Evolutionary conservation across 2,329 filamentous ascomycete species (phyloP), one percentile per base, ranked within the genome.

Genomic region (Scedosporium boydii): DNA sequence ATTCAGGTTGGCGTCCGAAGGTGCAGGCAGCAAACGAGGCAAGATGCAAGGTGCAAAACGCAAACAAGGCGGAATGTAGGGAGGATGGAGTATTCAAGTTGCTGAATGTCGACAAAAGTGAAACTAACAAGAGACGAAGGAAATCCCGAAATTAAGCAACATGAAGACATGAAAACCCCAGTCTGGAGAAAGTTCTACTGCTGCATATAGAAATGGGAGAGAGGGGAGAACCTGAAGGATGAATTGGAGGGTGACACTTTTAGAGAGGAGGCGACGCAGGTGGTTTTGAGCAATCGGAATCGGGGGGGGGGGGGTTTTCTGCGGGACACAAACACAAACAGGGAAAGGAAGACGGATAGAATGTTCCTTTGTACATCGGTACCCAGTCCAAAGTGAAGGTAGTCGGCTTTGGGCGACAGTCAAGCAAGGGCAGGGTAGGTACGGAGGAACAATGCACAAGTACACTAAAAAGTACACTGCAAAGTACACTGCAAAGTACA

Each of bases 321-420:
- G 27, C 53, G 21, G 53, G 53, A 29, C 27, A 56, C 18, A 23
- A n/a, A 44, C n/a, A 34, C 53, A 27, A 63, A 23, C 29, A 53
- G 34, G 26, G 42, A 51, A 46, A 63, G 61, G 64, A 61, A 65
- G 57, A 58, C 29, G 61, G 57, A 62, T 44, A 58, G 63, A 65
- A 65, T 48, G 41, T 65, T 65, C 64, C 51, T 55, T 61, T 57
- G 51, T 21, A 38, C 21, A 9, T 23, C 4, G 42, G 42, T 57
- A 41, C 21, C 57, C 29, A 41, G 27, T 41, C 18, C 14, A 44
- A 27, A 29, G 27, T 6, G 55, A 5, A 21, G 23, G 23, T 2
- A 46, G 29, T 29, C 26, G 27, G 60, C 14, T 21, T 14, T 42
- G 10, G 48, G 34, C 12, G 60, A 21, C 14, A 29, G 44, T 26